Conservation (phyloP, 2,329 filamentous ascomycete genomes). For the Teratosphaeria viscida region DNA sequence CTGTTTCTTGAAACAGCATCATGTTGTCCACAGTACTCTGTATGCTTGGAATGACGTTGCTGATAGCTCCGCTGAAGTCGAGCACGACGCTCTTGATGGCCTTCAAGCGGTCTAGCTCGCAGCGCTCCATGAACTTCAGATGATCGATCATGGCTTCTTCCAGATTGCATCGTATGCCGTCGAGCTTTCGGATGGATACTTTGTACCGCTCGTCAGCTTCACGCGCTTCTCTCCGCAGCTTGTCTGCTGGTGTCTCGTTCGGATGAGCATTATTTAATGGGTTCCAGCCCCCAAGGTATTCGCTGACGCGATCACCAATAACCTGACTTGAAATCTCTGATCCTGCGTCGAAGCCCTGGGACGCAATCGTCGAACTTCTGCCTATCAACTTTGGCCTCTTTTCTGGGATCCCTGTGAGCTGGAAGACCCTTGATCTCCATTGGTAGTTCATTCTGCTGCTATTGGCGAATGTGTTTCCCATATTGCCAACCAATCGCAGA, state of each 20-base stretch:
- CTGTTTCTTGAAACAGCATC: conserved; percentile 97
- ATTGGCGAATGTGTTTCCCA: conserved; percentile 92
- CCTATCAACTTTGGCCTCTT: conserved; percentile 61
- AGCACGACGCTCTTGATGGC: conserved; percentile 97
- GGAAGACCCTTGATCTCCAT: conserved; percentile 87
- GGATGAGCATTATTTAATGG: conserved; percentile 79
- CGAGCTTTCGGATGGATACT: conserved; percentile 69
- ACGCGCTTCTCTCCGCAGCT: conserved; percentile 73
- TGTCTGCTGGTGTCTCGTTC: conserved; percentile 86
- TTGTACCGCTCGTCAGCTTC: conserved; percentile 95
- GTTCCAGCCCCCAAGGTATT: conserved; percentile 88
- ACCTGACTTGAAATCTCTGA: conserved; percentile 59
- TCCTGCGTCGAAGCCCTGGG: conserved; percentile 21
- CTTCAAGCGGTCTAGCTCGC: conserved; percentile 89
- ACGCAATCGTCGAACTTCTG: conserved; percentile 63
- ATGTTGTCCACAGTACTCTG: conserved; percentile 96
- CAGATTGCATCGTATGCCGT: conserved; percentile 83
- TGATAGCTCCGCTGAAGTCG: conserved; percentile 93
- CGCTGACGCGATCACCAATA: conserved; percentile 60
- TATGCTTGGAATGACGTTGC: conserved; percentile 92
- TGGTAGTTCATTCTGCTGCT: conserved; percentile 97
- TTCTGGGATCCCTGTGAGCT: conserved; percentile 76
- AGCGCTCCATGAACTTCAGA: conserved; percentile 91
- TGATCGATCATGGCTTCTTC: conserved; percentile 91
- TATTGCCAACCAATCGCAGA: conserved; percentile 81